Conservation (phyloP, 2,329 filamentous ascomycete species). For the Calonectria henricotiae region DNA sequence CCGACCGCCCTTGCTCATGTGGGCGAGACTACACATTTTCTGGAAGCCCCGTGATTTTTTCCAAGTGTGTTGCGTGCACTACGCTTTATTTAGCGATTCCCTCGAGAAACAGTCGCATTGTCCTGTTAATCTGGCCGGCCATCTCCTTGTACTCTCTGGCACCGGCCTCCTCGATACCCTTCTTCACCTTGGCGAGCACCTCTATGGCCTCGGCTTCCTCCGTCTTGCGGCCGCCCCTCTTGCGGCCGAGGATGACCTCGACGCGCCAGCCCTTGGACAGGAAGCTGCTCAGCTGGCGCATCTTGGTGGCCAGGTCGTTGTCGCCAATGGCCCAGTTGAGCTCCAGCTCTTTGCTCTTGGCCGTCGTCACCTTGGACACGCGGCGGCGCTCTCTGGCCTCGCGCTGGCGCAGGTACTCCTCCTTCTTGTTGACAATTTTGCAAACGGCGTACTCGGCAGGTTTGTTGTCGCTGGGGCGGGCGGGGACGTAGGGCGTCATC, state of each 20-base stretch:
- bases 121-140: slow-evolving; percentile 64
- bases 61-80: background rate
- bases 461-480: slow-evolving; percentile 49
- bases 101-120: slow-evolving; percentile 64
- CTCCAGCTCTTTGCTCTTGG: slow-evolving; percentile 83
- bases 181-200: slow-evolving; percentile 66
- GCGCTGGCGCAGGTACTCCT: slow-evolving; percentile 63
- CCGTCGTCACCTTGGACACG: slow-evolving; percentile 60
- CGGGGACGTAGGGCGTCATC: slow-evolving; percentile 59
- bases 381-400: slow-evolving; percentile 63
- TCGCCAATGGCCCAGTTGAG: slow-evolving; percentile 88
- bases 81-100: slow-evolving; percentile 45
- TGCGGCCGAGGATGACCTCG: slow-evolving; percentile 78
- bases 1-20: background rate
- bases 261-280: slow-evolving; percentile 83
- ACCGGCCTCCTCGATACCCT: slow-evolving; percentile 55
- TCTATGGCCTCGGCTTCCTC: slow-evolving; percentile 75
- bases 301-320: slow-evolving; percentile 82
- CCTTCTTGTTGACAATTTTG: slow-evolving; percentile 76
- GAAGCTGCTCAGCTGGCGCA: slow-evolving; percentile 79
- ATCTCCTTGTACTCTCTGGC: slow-evolving; percentile 64
- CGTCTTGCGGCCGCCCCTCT: slow-evolving; percentile 74
- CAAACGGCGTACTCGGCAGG: slow-evolving; percentile 73
- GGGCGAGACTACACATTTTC: background rate
- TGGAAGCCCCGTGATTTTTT: slow-evolving; percentile 4